Evolutionary conservation across 164 flowering plant genomes (phyloP), one percentile per base, ranked within the genome.

Genomic region (Piper betle): DNA sequence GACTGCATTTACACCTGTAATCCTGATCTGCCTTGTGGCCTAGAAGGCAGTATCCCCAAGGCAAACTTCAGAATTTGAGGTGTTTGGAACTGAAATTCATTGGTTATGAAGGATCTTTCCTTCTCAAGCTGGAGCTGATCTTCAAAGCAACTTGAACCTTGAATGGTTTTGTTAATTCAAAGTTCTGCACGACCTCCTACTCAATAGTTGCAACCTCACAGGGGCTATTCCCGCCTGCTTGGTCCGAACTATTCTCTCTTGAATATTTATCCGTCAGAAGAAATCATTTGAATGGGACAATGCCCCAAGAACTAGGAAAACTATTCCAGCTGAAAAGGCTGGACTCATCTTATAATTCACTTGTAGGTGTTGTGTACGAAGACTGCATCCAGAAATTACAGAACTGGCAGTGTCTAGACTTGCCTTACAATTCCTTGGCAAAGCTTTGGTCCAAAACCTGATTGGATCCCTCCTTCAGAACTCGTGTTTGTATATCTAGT

Each of bases 401-500:
- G 2, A 19, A 61, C 13, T 50, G 50, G 55, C 3, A 50, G n/a
- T 4, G 6, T 4, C 6, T 61, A 12, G 4, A 8, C 5, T 11
- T 37, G 0, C 52, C 41, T 9, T 52, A 10, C 2, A 50, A 6
- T 46, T 37, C 41, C 0, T 50, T 61, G 7, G 9, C 37, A n/a
- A n/a, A n/a, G n/a, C 33, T 37, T 61, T 6, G 16, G 33, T 1
- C 40, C 52, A 4, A 33, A 17, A 1, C 39, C 63, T n/a, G 52
- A 48, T 50, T 61, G 63, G 63, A n/a, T 48, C 37, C 55, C 55
- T 42, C 62, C 40, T 18, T 60, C 46, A 13, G 53, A 60, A 4
- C 62, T 60, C 12, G 10, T 4, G 13, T 6, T 10, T 18, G 12
- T 60, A 9, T 18, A 1, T 0, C 19, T 60, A 13, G 5, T 7